Base-by-base conservation (phyloP, 75 land plant genomes). In the Cryptomeria japonica region DNA sequence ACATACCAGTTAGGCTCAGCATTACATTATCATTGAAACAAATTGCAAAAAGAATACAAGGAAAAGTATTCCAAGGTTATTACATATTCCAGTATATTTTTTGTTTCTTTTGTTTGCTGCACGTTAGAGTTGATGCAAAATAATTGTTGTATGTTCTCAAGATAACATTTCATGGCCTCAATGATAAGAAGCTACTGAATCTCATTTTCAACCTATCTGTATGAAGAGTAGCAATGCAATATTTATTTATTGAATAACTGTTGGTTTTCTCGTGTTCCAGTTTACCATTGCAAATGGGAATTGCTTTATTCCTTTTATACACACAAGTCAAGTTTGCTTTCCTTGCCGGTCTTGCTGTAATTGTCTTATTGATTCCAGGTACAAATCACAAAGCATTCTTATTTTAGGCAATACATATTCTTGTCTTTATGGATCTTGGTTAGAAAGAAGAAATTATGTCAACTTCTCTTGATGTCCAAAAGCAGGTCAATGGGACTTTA, bases 261-360 rank as follows among this genome's bases (percentile, higher is more conserved):
- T 41, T 86, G 87, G 51, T 76, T 37, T 39, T 75, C 42, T 89
- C 28, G 85, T 87, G 36, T 84, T 72, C 88, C 90, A 98, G 99
- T 89, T 84, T 98, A 80, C 99, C 99, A 31, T 89, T 98, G 87
- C 97, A 98, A 91, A 95, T 98, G 80, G 93, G 92, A 68, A 87
- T 96, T 25, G 98, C 99, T 5, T 89, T 98, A 15, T 93, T 93
- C 86, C 90, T 98, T 85, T 85, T 98, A 79, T 98, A 98, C 88
- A 94, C 90, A 77, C 97, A 98, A 93, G 99, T 98, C 88, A 94
- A 95, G 73, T 96, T 94, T 93, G 97, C 99, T 19, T 98, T 96
- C 90, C 72, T 97, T 78, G 93, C 99, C 56, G 99, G 99, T 32
- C 73, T 98, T 80, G 91, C 96, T 78, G 93, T 98, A 86, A 93